These are phyloP conservation scores for Populus hybrid DNA, from an alignment of 441 rosid species.

Conservation along the genomic window DNA sequence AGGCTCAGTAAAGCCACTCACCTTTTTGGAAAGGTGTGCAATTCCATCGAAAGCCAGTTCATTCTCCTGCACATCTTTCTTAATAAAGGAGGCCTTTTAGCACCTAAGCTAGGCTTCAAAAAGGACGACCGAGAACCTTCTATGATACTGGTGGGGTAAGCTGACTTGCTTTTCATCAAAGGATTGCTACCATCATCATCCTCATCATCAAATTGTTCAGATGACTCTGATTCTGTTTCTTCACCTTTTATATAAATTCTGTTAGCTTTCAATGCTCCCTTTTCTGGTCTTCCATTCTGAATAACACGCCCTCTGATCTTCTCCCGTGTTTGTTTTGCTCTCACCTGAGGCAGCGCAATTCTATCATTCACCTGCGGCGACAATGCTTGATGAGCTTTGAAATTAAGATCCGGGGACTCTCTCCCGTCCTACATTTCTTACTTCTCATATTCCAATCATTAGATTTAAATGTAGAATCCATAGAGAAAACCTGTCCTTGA, in stretches of 20 bases:
- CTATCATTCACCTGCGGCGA: slow-evolving; percentile 57
- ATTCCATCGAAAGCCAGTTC: slow-evolving; percentile 44
- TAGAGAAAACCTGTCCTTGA: slow-evolving; percentile 44
- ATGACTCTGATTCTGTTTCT: slow-evolving; percentile 89
- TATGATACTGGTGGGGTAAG: slow-evolving; percentile 39
- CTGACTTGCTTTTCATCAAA: slow-evolving; percentile 46
- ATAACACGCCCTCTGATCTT: slow-evolving; percentile 52
- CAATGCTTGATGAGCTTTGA: slow-evolving; percentile 48
- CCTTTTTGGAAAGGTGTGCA: slow-evolving; percentile 33
- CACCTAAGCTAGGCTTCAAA: slow-evolving; percentile 46
- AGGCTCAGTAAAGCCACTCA: slow-evolving; percentile 39
- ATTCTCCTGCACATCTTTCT: slow-evolving; percentile 45
- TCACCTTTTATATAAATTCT: slow-evolving; percentile 46
- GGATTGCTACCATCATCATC: slow-evolving; percentile 46
- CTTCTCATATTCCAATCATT: slow-evolving; percentile 57
- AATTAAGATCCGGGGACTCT: slow-evolving; percentile 56
- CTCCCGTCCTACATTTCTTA: slow-evolving; percentile 66
- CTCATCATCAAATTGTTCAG: slow-evolving; percentile 50
- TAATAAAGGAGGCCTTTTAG: slow-evolving; percentile 44
- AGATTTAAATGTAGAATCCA: slow-evolving; percentile 51
- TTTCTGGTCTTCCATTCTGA: slow-evolving; percentile 51
- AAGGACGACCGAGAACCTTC: slow-evolving; percentile 49
- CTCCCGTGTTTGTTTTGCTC: slow-evolving; percentile 51
- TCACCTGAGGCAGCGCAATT: slow-evolving; percentile 55
- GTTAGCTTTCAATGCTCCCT: slow-evolving; percentile 43